phyloP scores from a whole-genome alignment of 75 land plant species.

The Selaginella moellendorffii region DNA sequence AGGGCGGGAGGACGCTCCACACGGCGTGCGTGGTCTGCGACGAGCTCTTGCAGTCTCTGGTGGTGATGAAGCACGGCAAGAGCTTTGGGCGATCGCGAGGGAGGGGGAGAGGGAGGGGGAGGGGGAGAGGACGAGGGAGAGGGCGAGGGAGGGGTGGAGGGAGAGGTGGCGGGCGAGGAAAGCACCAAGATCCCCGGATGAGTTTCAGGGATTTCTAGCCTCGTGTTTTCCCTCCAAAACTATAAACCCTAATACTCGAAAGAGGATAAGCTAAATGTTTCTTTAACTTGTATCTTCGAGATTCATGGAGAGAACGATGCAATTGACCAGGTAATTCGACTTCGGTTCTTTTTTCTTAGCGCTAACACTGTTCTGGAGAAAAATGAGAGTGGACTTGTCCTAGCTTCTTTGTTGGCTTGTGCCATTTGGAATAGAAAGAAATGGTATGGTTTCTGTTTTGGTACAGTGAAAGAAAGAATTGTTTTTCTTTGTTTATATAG shows the following conservation, averaged over 20 bases:
- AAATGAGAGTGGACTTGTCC: too few species aligned
- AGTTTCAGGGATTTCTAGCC: slow-evolving; percentile 76
- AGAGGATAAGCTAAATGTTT: neutral
- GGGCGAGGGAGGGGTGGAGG: slow-evolving; percentile 57
- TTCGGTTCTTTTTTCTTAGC: too few species aligned
- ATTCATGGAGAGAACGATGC: too few species aligned
- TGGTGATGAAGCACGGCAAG: slow-evolving; percentile 85
- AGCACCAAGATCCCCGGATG: slow-evolving; percentile 76
- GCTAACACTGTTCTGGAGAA: too few species aligned
- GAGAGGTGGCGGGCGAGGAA: slow-evolving; percentile 29
- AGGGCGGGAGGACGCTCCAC: slow-evolving; percentile 63
- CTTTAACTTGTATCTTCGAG: too few species aligned
- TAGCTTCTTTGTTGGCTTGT: too few species aligned
- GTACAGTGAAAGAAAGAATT: too few species aligned
- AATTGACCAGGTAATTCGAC: too few species aligned
- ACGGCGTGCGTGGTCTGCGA: slow-evolving; percentile 82
- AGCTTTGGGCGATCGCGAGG: slow-evolving; percentile 23
- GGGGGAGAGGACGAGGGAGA: slow-evolving; percentile 31
- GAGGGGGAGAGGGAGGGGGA: neutral
- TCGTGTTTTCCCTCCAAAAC: neutral
- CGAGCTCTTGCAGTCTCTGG: slow-evolving; percentile 64
- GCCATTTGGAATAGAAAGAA: too few species aligned
- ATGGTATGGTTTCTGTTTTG: too few species aligned
- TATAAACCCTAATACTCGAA: too few species aligned
- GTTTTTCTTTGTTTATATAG: too few species aligned